These are phyloP conservation scores for Pyrenophora tritici-repentis DNA, from an alignment of 2,329 filamentous ascomycete genomes.

Conservation along the genomic window DNA sequence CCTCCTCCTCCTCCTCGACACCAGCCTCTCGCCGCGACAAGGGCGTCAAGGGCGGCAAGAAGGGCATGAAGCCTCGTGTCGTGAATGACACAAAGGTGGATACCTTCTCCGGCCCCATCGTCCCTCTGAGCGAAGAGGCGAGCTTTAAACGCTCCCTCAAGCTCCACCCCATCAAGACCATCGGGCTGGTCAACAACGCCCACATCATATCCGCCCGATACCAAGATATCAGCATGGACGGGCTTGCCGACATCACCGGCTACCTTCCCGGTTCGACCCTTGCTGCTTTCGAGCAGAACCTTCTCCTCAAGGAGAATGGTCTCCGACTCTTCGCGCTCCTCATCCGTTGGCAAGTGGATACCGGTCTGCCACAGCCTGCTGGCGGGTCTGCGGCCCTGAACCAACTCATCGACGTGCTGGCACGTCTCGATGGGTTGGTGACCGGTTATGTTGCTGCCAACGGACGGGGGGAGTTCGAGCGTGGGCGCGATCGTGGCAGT, in stretches of 20 bases:
- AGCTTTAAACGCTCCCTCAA: not conserved
- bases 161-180: not conserved
- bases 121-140: too few species aligned
- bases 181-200: not conserved
- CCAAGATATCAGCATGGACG: not conserved
- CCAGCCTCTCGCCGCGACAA: too few species aligned
- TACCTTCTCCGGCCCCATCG: too few species aligned
- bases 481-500: constrained; percentile 1
- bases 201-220: not conserved
- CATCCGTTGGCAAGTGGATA: constrained; percentile 3
- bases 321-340: constrained; percentile 1
- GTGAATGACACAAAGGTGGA: too few species aligned
- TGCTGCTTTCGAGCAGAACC: constrained; percentile 2
- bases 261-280: constrained; percentile 5
- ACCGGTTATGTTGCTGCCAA: constrained; percentile 1
- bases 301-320: not conserved
- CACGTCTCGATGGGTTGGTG: not conserved
- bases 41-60: too few species aligned
- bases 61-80: too few species aligned
- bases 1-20: too few species aligned
- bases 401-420: not conserved
- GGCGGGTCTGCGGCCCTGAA: not conserved
- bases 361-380: constrained; percentile 2
- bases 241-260: not conserved
- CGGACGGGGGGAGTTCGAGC: not conserved